These are phyloP conservation scores for Circinella umbellata DNA, from an alignment of 371 early-diverging fungal genomes.

Conservation along the genomic window DNA sequence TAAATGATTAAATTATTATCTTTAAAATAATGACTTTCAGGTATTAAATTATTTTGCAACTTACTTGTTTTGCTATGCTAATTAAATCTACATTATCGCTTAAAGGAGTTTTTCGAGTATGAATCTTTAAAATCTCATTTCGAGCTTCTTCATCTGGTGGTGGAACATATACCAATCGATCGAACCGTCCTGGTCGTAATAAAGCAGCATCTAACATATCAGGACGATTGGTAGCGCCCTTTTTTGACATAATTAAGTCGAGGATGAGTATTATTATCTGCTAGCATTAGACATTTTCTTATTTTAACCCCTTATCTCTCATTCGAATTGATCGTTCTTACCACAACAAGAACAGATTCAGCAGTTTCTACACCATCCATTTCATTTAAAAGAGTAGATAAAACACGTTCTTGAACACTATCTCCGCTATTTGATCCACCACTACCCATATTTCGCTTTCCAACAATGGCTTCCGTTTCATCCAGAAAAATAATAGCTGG, in stretches of 20 bases:
- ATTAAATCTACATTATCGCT: conserved; percentile 72
- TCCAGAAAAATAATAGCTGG: conserved; percentile 98
- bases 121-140: conserved; percentile 83
- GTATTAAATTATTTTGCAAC: background rate
- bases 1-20: background rate
- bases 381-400: conserved; percentile 93
- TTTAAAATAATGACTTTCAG: background rate
- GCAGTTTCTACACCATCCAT: conserved; percentile 95
- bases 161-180: conserved; percentile 89
- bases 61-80: conserved; percentile 63
- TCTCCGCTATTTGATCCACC: conserved; percentile 71
- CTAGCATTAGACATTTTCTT: no score
- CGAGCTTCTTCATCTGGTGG: conserved; percentile 88
- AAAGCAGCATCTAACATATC: conserved; percentile 96
- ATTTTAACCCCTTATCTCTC: no score
- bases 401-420: conserved; percentile 85
- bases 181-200: conserved; percentile 96
- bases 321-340: conserved; percentile 22
- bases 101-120: conserved; percentile 83
- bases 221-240: conserved; percentile 98
- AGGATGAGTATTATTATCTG: no score
- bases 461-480: conserved; percentile 98
- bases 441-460: conserved; percentile 81
- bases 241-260: background rate
- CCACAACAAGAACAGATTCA: conserved; percentile 80